These are phyloP conservation scores for Exophiala sideris DNA, from an alignment of 2,329 filamentous ascomycete genomes.

Conservation along the genomic window DNA sequence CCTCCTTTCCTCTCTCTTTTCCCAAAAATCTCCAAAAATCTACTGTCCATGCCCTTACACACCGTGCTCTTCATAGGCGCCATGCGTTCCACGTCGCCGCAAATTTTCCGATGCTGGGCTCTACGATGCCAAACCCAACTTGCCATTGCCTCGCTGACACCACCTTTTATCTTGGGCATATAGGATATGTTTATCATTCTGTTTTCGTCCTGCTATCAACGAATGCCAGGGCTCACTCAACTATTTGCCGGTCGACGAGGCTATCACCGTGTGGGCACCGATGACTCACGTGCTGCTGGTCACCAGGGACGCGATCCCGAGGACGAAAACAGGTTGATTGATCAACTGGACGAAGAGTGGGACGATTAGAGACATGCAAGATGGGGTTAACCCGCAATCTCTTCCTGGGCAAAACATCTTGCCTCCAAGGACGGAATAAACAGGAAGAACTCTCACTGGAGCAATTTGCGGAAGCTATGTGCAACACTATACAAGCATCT, in stretches of 20 bases:
- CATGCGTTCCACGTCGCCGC: constrained; percentile 12
- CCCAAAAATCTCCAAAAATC: background rate
- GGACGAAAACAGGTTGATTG: constrained; percentile 89
- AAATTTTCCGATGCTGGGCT: constrained; percentile 6
- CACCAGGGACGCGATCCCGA: constrained; percentile 54
- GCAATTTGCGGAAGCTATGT: no score
- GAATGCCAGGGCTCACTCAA: constrained; percentile 35
- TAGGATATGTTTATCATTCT: constrained; percentile 48
- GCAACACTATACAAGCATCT: background rate
- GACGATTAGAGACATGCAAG: constrained; percentile 45
- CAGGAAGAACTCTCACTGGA: background rate
- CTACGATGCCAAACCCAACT: constrained; percentile 18
- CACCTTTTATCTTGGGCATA: constrained; percentile 9
- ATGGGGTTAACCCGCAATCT: background rate
- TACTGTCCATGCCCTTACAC: constrained; percentile 19
- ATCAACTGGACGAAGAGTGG: constrained; percentile 96
- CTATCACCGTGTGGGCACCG: constrained; percentile 34
- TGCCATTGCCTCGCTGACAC: constrained; percentile 14
- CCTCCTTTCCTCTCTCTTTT: background rate
- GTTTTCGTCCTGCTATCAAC: constrained; percentile 43
- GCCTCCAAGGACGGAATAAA: background rate
- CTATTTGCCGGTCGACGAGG: constrained; percentile 32
- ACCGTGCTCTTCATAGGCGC: constrained; percentile 17
- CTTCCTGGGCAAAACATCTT: background rate
- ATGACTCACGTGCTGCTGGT: constrained; percentile 31